Evolutionary conservation across 2,329 filamentous ascomycete species (phyloP).

Genomic region (Colletotrichum aenigma): DNA sequence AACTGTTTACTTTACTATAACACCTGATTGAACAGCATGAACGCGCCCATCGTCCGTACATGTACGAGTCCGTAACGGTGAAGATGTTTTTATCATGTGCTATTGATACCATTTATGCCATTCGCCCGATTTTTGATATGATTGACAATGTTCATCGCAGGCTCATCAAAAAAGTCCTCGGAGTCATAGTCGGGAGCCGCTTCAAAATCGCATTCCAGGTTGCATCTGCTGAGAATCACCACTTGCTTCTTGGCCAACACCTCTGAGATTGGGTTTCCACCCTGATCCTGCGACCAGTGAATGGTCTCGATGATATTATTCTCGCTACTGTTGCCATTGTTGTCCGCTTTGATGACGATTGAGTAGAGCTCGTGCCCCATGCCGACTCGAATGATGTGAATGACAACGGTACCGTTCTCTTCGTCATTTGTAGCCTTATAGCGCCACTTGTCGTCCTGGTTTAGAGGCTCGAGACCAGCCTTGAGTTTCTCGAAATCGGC

Average conservation of each 20-base stretch:
- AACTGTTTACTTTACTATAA: too few species aligned
- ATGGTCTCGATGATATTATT: neutral
- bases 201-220: neutral
- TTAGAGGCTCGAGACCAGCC: neutral
- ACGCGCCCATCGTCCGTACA: too few species aligned
- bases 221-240: neutral
- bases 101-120: neutral
- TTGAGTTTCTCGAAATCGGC: neutral
- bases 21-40: too few species aligned
- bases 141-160: neutral
- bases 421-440: neutral
- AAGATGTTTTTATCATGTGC: too few species aligned
- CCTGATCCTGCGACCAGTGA: neutral
- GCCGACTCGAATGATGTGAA: neutral
- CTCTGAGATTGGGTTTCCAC: neutral
- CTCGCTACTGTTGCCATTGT: neutral
- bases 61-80: too few species aligned
- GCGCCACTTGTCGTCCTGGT: neutral
- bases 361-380: neutral
- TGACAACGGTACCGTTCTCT: neutral
- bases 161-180: neutral
- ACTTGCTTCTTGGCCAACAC: neutral
- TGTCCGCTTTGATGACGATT: neutral
- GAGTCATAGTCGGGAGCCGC: neutral
- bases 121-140: neutral